Evolutionary conservation across 1,284 basidiomycete species (phyloP), one percentile per base, ranked within the genome.

Genomic region (Takashimella koratensis): DNA sequence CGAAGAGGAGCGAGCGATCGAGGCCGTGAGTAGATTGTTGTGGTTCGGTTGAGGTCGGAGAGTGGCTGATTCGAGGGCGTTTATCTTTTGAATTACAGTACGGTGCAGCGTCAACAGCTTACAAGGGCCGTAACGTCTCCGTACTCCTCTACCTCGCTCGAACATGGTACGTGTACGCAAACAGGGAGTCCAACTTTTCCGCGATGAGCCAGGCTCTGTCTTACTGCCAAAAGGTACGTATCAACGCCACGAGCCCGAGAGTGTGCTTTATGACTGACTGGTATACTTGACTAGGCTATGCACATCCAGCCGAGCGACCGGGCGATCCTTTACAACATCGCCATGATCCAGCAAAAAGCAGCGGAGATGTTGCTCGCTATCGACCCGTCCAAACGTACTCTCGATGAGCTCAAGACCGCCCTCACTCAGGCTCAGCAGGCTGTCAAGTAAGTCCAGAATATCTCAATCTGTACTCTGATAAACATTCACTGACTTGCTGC

Each of bases 311-410:
- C 91, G 0, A 82, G 80, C 53, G 93, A 97, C 77, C 91, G 92
- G 66, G 88, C 89, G 4, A 86, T 88, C 49, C 62, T 89, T 42
- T 97, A 94, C 77, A 97, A 97, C 73, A 88, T 96, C 66, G 93
- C 92, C 51, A 92, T 96, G 86, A 90, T 97, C 36, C 86, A 93
- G 73, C 93, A 97, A 73, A 95, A 95, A 74, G 86, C 88, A 0
- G 88, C 90, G 0, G 91, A 96, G 71, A 82, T 96, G 77, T 77
- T 96, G 46, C 84, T 92, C 57, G 80, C 83, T 1, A 77, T 93
- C 20, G 80, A 81, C 2, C 81, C 86, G 0, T 79, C 83, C 13
- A 90, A 90, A 68, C 84, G 94, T 19, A 84, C 86, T 1, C 78
- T 93, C 6, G 83, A 83, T 52, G 90, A 95, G 60, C 79, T 97